Percentiles rank a stretch among this genome's conserved stretches.
Conservation (phyloP, 805 yeast species). For the Suhomyces kilbournensis region DNA sequence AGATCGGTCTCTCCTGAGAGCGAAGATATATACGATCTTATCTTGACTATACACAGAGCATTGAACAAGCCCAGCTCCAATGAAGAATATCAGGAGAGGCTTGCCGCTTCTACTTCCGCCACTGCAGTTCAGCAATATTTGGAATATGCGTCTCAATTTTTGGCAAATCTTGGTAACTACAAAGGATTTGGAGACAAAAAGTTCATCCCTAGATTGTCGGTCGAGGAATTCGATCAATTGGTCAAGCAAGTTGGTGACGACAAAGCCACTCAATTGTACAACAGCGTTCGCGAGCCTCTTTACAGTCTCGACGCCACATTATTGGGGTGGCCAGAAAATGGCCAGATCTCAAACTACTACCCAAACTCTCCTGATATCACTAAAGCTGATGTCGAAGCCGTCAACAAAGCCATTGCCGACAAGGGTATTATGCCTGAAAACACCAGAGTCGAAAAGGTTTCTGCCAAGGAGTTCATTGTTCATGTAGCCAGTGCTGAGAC, state of each 20-base stretch:
- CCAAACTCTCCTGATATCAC: conserved; percentile 40
- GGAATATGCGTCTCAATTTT: conserved; percentile 73
- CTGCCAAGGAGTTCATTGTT: conserved; percentile 49
- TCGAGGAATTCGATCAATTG: conserved; percentile 44
- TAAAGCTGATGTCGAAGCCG: conserved; percentile 59
- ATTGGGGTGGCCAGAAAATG: conserved; percentile 76
- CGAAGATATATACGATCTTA: conserved; percentile 69
- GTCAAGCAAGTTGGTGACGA: conserved; percentile 45
- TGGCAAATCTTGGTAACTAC: conserved; percentile 72
- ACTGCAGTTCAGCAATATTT: conserved; percentile 47
- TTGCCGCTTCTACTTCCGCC: conserved; percentile 27
- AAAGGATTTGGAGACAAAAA: conserved; percentile 88
- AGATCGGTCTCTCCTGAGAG: conserved; percentile 83
- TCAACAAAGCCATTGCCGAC: conserved; percentile 64
- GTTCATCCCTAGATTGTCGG: conserved; percentile 65
- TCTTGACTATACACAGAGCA: conserved; percentile 55
- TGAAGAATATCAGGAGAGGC: conserved; percentile 37
- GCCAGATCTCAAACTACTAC: conserved; percentile 76
- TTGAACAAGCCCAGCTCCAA: conserved; percentile 42
- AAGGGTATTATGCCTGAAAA: conserved; percentile 73
- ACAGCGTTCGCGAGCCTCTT: conserved; percentile 45
- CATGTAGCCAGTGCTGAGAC: conserved; percentile 64
- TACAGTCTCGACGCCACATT: conserved; percentile 51
- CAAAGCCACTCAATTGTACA: conserved; percentile 33
- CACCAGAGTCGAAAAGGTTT: conserved; percentile 63